phyloP scores from a whole-genome alignment of 176 grass and related monocot species.

The Aegilops sharonensis region DNA sequence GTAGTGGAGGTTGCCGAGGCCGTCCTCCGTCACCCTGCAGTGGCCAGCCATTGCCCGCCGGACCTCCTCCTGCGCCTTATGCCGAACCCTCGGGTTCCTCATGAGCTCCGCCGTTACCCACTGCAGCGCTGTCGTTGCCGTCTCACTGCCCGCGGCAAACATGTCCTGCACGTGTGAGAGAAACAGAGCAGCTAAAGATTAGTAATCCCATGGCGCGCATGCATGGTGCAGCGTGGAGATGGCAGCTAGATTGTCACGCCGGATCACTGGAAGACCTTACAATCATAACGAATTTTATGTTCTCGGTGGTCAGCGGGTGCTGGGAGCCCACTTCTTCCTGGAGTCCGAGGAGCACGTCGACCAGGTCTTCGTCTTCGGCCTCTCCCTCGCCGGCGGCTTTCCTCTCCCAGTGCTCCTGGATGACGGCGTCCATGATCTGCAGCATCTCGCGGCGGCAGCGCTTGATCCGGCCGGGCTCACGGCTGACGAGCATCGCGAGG shows the following conservation, averaged over 20 bases:
- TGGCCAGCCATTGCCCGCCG: slow-evolving; percentile 1
- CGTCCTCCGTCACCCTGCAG: not conserved
- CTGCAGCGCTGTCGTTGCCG: slow-evolving; percentile 33
- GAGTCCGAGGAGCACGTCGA: slow-evolving; percentile 48
- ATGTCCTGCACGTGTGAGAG: slow-evolving; percentile 30
- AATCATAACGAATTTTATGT: slow-evolving; percentile 50
- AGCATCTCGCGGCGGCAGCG: slow-evolving; percentile 24
- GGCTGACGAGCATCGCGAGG: slow-evolving; percentile 40
- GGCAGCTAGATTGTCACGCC: not conserved
- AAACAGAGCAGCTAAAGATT: not conserved
- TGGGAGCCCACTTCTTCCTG: slow-evolving; percentile 32
- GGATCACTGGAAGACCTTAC: slow-evolving; percentile 3
- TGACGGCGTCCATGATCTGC: slow-evolving; percentile 38
- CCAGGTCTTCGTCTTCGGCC: slow-evolving; percentile 35
- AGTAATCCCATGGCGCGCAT: not conserved
- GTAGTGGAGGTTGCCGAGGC: slow-evolving; percentile 19
- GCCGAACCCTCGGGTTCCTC: slow-evolving; percentile 22
- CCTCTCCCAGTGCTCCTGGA: slow-evolving; percentile 36
- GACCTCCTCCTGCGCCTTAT: slow-evolving; percentile 40
- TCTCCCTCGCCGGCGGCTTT: not conserved
- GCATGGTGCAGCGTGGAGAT: not conserved
- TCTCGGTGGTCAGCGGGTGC: slow-evolving; percentile 52
- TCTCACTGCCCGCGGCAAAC: slow-evolving; percentile 46
- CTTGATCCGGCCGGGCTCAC: not conserved
- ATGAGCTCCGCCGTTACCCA: slow-evolving; percentile 56